A percentile compares a stretch with the other conserved stretches of the same genome.
Evolutionary conservation across 202 grass and related monocot species (phyloP).

Genomic region (Setaria viridis): DNA sequence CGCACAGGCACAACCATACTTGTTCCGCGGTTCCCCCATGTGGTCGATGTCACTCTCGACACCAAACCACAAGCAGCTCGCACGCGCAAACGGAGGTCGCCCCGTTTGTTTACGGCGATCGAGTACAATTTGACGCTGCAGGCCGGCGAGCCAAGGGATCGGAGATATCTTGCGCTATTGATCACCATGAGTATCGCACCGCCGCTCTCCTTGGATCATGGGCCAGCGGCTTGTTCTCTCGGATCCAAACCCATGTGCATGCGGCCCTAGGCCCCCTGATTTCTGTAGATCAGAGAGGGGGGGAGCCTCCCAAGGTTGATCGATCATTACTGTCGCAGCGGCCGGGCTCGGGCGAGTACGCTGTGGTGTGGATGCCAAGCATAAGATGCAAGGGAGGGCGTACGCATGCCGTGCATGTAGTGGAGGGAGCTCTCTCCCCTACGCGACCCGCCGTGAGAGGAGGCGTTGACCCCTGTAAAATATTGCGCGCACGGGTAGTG

Average conservation of each 20-base stretch:
- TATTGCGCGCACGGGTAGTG: conserved; percentile 43
- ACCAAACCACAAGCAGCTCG: background rate
- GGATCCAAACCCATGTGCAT: conserved; percentile 58
- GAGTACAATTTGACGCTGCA: conserved; percentile 45
- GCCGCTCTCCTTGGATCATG: conserved; percentile 59
- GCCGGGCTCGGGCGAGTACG: background rate
- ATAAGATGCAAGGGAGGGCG: conserved; percentile 29
- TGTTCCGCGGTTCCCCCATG: background rate
- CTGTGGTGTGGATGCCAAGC: conserved; percentile 41
- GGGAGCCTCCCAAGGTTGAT: conserved; percentile 55
- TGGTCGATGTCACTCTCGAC: conserved; percentile 14
- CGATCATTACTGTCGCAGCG: conserved; percentile 22
- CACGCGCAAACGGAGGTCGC: background rate
- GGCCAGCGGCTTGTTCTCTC: conserved; percentile 39
- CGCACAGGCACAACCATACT: background rate
- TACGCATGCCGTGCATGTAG: conserved; percentile 32
- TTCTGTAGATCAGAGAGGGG: conserved; percentile 31
- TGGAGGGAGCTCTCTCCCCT: conserved; percentile 17
- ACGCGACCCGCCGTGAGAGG: conserved; percentile 36
- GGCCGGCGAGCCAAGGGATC: background rate
- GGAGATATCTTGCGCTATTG: conserved; percentile 26
- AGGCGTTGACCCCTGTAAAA: conserved; percentile 48
- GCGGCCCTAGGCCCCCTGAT: conserved; percentile 44
- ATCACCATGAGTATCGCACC: conserved; percentile 8
- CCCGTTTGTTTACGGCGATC: conserved; percentile 47